Evolutionary conservation across 2,329 filamentous ascomycete species (phyloP), one percentile per base, ranked within the genome.

Genomic region (Daldinia sp.): DNA sequence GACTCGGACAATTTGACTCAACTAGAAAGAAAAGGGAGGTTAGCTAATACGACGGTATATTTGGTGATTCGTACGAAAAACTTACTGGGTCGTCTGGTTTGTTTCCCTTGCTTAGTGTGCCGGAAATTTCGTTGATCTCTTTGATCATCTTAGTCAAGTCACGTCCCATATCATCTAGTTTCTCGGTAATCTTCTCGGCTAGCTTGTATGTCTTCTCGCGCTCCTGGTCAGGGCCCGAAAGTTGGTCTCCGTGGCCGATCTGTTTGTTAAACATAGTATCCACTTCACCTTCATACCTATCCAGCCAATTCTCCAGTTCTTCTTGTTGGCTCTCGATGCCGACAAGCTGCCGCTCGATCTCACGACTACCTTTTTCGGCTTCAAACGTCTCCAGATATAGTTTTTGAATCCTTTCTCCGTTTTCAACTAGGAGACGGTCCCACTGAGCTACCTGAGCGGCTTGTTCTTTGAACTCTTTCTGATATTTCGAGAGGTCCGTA

Each of bases 121-220:
- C 86, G n/a, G 92, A 95, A 65, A 96, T 94, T 70, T 90, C 88
- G 76, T 99, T 99, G 75, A 99, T 96, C 78, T 98, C 95, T 75
- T 96, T 94, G 71, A 99, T 96, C 93, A 99, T 98, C 79, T 93
- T 94, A 48, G 88, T 89, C 66, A 99, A 83, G 75, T 97, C 93
- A 75, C 93, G 92, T 74, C 93, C 93, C 87, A 98, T 96, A 71
- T 96, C 93, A 60, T 96, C 94, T 68, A 99, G 83, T 68, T 92
- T 88, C 74, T 96, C 92, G 9, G 93, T 93, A 68, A 97, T 85
- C 77, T 93, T 95, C 83, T 99, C 95, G 1, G 95, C 95, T 53
- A 96, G 82, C 83, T 97, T 96, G 81, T 98, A 97, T 68, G 94
- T 98, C 76, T 91, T 87, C 83, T 99, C 95, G 48, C 95, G 89